Conservation (phyloP, 352 stramenopile genomes). For the Pythium aquatile region DNA sequence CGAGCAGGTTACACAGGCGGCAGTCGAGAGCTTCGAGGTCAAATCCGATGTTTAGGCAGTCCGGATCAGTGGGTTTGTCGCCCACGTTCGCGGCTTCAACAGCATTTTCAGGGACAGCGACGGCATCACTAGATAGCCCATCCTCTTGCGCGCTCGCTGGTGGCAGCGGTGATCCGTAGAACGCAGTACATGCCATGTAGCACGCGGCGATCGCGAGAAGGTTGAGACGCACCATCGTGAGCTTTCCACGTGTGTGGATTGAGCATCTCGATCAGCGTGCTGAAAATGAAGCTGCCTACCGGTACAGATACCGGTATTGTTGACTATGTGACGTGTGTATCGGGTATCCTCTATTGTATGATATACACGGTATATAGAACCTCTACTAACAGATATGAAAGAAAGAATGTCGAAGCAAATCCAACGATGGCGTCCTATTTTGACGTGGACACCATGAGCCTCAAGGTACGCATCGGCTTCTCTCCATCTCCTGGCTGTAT, state of each 20-base stretch:
- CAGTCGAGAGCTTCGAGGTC: constrained; percentile 62
- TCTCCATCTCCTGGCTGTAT: background rate
- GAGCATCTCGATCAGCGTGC: background rate
- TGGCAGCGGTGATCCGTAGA: background rate
- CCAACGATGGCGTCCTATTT: background rate
- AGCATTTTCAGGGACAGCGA: constrained; percentile 1
- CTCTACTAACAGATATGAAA: constrained; percentile 2
- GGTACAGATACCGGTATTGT: constrained; percentile 10
- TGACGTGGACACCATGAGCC: constrained; percentile 15
- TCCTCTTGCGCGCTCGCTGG: constrained; percentile 8
- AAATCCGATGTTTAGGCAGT: constrained; percentile 50
- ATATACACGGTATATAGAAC: background rate
- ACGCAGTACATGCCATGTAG: constrained; percentile 8
- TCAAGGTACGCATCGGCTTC: constrained; percentile 17
- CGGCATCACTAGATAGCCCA: constrained; percentile 2
- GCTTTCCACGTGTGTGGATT: constrained; percentile 18
- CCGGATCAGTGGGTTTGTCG: constrained; percentile 11
- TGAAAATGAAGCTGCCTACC: background rate
- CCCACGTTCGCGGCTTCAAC: constrained; percentile 1
- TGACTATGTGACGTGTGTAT: constrained; percentile 14
- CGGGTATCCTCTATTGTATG: background rate
- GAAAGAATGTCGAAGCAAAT: constrained; percentile 22
- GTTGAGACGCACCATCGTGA: constrained; percentile 10
- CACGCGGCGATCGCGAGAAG: constrained; percentile 16
- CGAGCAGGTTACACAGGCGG: constrained; percentile 49